These are phyloP conservation scores for Penicillium digitatum DNA, from an alignment of 2,329 filamentous ascomycete species.

Conservation along the genomic window DNA sequence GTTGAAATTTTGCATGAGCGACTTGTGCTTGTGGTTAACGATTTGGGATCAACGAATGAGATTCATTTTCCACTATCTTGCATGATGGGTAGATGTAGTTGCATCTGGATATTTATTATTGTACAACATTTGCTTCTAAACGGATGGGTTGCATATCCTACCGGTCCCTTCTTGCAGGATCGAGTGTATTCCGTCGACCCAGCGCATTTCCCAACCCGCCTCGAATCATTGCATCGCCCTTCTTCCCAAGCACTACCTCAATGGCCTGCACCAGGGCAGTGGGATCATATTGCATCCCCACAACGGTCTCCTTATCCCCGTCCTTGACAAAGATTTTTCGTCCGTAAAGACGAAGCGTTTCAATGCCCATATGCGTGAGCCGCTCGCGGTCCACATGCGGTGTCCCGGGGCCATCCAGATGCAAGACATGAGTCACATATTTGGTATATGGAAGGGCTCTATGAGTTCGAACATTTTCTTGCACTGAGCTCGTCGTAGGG, in stretches of 20 bases:
- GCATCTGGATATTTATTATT: neutral
- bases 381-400: slow-evolving; percentile 66
- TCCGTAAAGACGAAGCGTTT: slow-evolving; percentile 73
- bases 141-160: neutral
- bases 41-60: neutral
- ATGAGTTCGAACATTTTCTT: slow-evolving; percentile 9
- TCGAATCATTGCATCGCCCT: slow-evolving; percentile 50
- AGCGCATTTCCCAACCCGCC: slow-evolving; percentile 39
- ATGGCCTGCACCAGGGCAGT: slow-evolving; percentile 70
- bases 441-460: slow-evolving; percentile 51
- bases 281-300: slow-evolving; percentile 67
- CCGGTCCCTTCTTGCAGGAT: slow-evolving; percentile 18
- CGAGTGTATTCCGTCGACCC: slow-evolving; percentile 59
- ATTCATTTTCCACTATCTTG: neutral
- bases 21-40: neutral
- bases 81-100: neutral
- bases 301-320: slow-evolving; percentile 47
- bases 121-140: neutral
- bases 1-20: neutral
- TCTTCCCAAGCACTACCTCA: slow-evolving; percentile 69
- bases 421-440: slow-evolving; percentile 81
- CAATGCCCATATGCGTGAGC: slow-evolving; percentile 66
- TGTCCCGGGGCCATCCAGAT: slow-evolving; percentile 67
- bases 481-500: slow-evolving; percentile 5
- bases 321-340: slow-evolving; percentile 49